These are phyloP conservation scores for Pleurotus citrinopileatus DNA, from an alignment of 768 basidiomycete species.

Conservation along the genomic window DNA sequence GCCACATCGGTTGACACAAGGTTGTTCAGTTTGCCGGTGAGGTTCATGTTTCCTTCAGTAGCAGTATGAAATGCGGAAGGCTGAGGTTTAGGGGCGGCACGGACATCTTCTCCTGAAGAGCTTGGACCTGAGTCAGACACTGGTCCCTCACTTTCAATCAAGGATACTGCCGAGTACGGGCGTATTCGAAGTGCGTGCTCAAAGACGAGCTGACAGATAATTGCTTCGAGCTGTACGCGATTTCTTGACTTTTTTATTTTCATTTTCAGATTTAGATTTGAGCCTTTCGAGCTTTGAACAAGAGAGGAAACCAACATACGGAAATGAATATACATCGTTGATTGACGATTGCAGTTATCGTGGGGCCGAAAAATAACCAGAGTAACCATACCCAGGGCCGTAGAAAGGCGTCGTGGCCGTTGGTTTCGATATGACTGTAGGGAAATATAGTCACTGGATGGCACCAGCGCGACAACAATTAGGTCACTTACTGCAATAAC, in stretches of 20 bases:
- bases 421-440: conserved; percentile 54
- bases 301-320: no score
- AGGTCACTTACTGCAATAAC: conserved; percentile 30
- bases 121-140: no score
- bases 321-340: conserved; percentile 54
- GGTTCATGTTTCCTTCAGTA: conserved; percentile 25
- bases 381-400: conserved; percentile 72
- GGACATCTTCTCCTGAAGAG: no score
- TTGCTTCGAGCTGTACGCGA: conserved; percentile 40
- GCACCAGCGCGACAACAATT: not conserved
- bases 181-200: conserved; percentile 58
- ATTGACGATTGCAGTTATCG: conserved; percentile 36
- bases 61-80: no score
- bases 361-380: conserved; percentile 47
- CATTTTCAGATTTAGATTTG: no score
- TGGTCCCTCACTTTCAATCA: no score
- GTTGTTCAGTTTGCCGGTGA: conserved; percentile 77
- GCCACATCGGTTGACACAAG: conserved; percentile 62
- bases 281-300: no score
- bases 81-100: no score
- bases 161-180: conserved; percentile 53
- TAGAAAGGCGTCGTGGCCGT: conserved; percentile 42
- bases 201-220: conserved; percentile 39
- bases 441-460: not conserved
- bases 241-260: no score